Evolutionary conservation across 2,329 filamentous ascomycete genomes (phyloP).

Genomic region (Pseudocercospora eumusae): DNA sequence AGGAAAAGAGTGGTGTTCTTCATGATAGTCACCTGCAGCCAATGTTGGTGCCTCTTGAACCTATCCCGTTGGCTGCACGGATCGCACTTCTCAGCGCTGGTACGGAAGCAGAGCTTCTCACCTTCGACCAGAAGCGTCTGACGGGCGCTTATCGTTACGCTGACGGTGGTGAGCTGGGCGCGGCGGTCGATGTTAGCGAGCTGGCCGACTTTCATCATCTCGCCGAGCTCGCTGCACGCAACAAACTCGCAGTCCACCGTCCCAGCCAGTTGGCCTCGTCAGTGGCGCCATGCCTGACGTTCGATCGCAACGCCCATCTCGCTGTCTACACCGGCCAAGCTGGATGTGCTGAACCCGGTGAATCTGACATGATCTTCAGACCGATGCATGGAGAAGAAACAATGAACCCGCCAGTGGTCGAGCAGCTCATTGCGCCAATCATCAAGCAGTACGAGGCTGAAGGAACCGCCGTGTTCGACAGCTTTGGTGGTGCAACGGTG

Average conservation of each 20-base stretch:
- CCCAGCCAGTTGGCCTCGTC: conserved; percentile 36
- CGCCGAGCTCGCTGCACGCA: conserved; percentile 38
- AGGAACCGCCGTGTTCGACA: conserved; percentile 42
- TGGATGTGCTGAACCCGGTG: conserved; percentile 38
- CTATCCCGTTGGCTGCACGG: conserved; percentile 1
- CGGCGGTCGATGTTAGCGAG: conserved; percentile 28
- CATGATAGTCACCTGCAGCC: conserved; percentile 21
- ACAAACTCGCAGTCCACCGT: conserved; percentile 37
- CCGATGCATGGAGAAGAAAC: conserved; percentile 38
- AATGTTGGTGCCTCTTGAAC: conserved; percentile 17
- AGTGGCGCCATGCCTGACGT: conserved; percentile 39
- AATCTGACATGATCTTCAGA: conserved; percentile 41
- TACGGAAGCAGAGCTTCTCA: conserved; percentile 24
- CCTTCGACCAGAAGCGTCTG: conserved; percentile 30
- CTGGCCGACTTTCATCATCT: conserved; percentile 36
- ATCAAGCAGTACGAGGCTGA: conserved; percentile 37
- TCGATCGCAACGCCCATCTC: conserved; percentile 40
- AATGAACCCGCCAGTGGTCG: conserved; percentile 41
- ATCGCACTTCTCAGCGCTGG: conserved; percentile 33
- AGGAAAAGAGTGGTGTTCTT: conserved; percentile 28
- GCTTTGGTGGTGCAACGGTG: conserved; percentile 36
- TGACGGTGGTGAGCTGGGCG: conserved; percentile 25
- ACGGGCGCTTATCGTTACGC: conserved; percentile 24
- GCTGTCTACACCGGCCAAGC: conserved; percentile 43
- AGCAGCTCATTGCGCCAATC: conserved; percentile 41